phyloP scores from a whole-genome alignment of 768 basidiomycete species.

The Lactifluus subvellereus region DNA sequence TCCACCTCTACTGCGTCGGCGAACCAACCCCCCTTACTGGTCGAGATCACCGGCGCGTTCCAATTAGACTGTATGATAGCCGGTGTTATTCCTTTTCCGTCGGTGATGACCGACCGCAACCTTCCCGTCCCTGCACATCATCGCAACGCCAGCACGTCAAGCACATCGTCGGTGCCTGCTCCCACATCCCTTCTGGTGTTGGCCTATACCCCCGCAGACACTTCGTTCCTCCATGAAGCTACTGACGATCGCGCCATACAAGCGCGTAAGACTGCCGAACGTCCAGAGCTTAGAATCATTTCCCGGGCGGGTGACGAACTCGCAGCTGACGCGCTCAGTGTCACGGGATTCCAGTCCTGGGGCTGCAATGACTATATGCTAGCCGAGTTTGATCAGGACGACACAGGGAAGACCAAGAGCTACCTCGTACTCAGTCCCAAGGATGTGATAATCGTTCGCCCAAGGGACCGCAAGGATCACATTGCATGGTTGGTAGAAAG shows the following conservation, averaged over 20 bases:
- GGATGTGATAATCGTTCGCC: slow-evolving; percentile 82
- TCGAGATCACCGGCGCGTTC: slow-evolving; percentile 89
- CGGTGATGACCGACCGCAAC: slow-evolving; percentile 27
- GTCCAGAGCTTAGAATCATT: slow-evolving; percentile 93
- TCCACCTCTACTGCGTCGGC: slow-evolving; percentile 39
- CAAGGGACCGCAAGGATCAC: slow-evolving; percentile 85
- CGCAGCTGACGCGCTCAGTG: slow-evolving; percentile 73
- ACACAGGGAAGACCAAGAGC: slow-evolving; percentile 36
- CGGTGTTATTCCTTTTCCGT: slow-evolving; percentile 77
- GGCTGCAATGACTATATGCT: slow-evolving; percentile 90
- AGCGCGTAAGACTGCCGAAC: slow-evolving; percentile 76
- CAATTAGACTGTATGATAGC: slow-evolving; percentile 94
- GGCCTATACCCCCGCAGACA: slow-evolving; percentile 79
- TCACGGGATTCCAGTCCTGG: slow-evolving; percentile 76
- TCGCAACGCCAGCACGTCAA: slow-evolving; percentile 25
- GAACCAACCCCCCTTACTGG: slow-evolving; percentile 54
- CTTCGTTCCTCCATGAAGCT: slow-evolving; percentile 59
- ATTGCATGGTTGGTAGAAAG: slow-evolving; percentile 88
- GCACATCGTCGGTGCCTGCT: slow-evolving; percentile 29
- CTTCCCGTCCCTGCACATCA: slow-evolving; percentile 5
- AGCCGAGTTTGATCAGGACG: slow-evolving; percentile 40
- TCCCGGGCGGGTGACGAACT: slow-evolving; percentile 85
- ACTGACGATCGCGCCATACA: slow-evolving; percentile 67
- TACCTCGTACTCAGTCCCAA: slow-evolving; percentile 85
- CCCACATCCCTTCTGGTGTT: slow-evolving; percentile 79